A percentile compares a stretch with the other conserved stretches of the same genome.
phyloP scores from a whole-genome alignment of 768 basidiomycete species.

The Myochromella boudieri region DNA sequence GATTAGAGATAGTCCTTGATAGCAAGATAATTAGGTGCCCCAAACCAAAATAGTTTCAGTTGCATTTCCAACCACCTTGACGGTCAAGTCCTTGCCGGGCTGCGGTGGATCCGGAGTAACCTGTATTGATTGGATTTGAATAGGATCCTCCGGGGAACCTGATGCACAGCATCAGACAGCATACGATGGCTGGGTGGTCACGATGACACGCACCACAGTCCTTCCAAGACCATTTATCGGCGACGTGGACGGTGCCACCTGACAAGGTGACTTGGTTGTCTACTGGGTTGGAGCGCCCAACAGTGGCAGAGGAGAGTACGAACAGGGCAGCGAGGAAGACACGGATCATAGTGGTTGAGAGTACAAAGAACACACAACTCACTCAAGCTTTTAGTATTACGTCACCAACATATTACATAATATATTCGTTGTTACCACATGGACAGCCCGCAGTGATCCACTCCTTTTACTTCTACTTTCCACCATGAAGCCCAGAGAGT shows the following conservation, averaged over 20 bases:
- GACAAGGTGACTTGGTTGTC: constrained; percentile 23
- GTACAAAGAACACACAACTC: constrained; percentile 18
- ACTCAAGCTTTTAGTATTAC: constrained; percentile 9
- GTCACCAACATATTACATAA: constrained; percentile 15
- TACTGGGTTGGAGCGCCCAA: constrained; percentile 17
- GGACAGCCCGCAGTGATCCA: no score
- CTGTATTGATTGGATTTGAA: constrained; percentile 69
- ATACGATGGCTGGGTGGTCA: background rate
- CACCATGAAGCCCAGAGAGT: constrained; percentile 76
- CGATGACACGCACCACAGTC: constrained; percentile 71
- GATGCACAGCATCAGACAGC: constrained; percentile 14
- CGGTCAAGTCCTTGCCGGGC: constrained; percentile 86
- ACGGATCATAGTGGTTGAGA: constrained; percentile 22
- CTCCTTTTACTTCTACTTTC: constrained; percentile 22
- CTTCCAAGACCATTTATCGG: constrained; percentile 60
- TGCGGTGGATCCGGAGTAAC: constrained; percentile 87
- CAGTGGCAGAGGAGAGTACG: constrained; percentile 23
- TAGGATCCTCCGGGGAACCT: constrained; percentile 45
- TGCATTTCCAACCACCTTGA: constrained; percentile 69
- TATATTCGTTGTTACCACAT: constrained; percentile 1
- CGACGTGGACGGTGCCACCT: constrained; percentile 28
- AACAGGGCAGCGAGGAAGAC: constrained; percentile 20
- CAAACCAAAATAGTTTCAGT: constrained; percentile 63
- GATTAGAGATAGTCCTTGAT: background rate
- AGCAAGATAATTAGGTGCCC: background rate